A percentile compares a stretch with the other conserved stretches of the same genome.
phyloP scores from a whole-genome alignment of 192 early-diverging fungal genomes.

The Coemansia sp. region DNA sequence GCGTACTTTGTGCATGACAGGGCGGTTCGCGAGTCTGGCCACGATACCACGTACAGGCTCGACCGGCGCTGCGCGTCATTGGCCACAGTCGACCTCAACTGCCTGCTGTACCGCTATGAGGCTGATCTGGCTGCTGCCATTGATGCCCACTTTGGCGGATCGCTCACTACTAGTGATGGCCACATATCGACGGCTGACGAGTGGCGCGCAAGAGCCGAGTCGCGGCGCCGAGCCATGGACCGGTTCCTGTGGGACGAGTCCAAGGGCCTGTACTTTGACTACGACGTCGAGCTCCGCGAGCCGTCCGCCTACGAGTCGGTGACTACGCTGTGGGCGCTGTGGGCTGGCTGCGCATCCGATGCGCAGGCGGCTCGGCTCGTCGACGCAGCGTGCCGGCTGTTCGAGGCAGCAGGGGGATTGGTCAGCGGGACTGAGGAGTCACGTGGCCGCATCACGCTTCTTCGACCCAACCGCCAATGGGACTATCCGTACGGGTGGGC shows the following conservation, averaged over 20 bases:
- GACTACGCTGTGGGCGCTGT: conserved; percentile 88
- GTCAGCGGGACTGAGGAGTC: conserved; percentile 91
- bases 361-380: conserved; percentile 79
- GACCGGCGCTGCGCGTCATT: conserved; percentile 88
- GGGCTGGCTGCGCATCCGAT: conserved; percentile 76
- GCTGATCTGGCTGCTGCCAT: conserved; percentile 80
- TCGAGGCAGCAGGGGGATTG: conserved; percentile 89
- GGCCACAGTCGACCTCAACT: conserved; percentile 91
- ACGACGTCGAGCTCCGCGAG: conserved; percentile 67
- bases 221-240: conserved; percentile 66
- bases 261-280: conserved; percentile 84
- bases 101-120: conserved; percentile 95
- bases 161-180: conserved; percentile 40
- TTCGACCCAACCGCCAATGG: conserved; percentile 94
- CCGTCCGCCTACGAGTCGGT: conserved; percentile 82
- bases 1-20: conserved; percentile 97
- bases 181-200: conserved; percentile 45
- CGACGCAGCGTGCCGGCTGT: conserved; percentile 62
- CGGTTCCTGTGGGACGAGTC: conserved; percentile 82
- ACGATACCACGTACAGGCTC: conserved; percentile 94
- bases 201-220: conserved; percentile 65
- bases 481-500: conserved; percentile 95
- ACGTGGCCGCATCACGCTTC: conserved; percentile 73
- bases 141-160: conserved; percentile 57
- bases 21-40: conserved; percentile 94